These are phyloP conservation scores for Chaetomiaceae sp. DNA, from an alignment of 2,329 filamentous ascomycete genomes.

Conservation along the genomic window DNA sequence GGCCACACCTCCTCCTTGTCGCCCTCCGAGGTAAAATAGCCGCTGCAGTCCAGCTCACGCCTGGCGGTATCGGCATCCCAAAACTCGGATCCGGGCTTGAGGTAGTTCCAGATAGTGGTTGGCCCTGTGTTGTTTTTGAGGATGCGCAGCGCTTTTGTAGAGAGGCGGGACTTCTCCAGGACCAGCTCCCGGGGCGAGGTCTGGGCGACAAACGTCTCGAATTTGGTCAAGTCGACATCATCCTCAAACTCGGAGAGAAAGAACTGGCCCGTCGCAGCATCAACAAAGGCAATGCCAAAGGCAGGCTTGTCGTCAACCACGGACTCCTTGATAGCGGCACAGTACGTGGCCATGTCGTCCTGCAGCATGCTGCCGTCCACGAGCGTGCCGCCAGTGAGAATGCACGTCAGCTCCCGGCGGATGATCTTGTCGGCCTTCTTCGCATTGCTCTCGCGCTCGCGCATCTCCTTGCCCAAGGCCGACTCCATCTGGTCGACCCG, in stretches of 20 bases:
- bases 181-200: conserved; percentile 83
- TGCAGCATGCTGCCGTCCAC: conserved; percentile 97
- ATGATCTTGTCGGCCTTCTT: conserved; percentile 90
- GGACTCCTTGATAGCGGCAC: conserved; percentile 87
- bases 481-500: conserved; percentile 96
- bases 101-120: conserved; percentile 90
- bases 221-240: conserved; percentile 89
- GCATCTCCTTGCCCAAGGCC: conserved; percentile 94
- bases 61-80: conserved; percentile 80
- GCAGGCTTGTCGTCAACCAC: conserved; percentile 68
- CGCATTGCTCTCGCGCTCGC: conserved; percentile 72
- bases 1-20: conserved; percentile 69
- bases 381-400: conserved; percentile 86
- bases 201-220: conserved; percentile 94
- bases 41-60: conserved; percentile 72
- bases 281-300: conserved; percentile 91
- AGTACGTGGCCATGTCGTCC: conserved; percentile 95
- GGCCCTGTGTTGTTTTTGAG: conserved; percentile 93
- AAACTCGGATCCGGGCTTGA: conserved; percentile 85
- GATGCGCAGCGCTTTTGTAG: conserved; percentile 84
- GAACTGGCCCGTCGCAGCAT: conserved; percentile 94
- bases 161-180: conserved; percentile 81
- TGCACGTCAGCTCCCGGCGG: conserved; percentile 80
- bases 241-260: conserved; percentile 89
- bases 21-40: conserved; percentile 66